Base-by-base conservation (phyloP, 2,329 filamentous ascomycete species). In the Paraphoma sp. region DNA sequence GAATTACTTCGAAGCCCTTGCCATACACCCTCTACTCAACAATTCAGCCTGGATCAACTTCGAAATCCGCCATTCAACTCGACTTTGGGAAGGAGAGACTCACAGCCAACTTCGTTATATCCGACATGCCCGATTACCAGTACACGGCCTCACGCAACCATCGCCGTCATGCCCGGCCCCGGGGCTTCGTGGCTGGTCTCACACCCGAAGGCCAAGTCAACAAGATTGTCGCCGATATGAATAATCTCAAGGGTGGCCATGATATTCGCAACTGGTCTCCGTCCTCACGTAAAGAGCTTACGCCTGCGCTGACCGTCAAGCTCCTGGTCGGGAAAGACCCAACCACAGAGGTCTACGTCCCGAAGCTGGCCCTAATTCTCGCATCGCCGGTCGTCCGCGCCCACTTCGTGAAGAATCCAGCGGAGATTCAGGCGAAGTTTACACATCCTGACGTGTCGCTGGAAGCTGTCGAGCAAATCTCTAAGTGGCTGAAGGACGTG, bases 261-360 rank as follows among this genome's bases (percentile, higher is more conserved):
- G 47, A 54, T 28, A 40, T 60, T 11, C 40, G 51, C 23, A 49
- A 51, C 31, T 60, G 57, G 54, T 57, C 54, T 18, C 30, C 33
- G 6, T 49, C 51, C 1, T 47, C 47, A 2, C 57, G 57, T 7
- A 51, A 51, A 14, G 57, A 57, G 30, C 41, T 54, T 6, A 28
- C 28, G 5, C 18, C 54, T 2, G 6, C 52, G 11, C 17, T 51
- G 6, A 52, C 18, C 10, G 51, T 57, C 33, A 45, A 40, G 7
- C 16, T 60, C 40, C 43, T 56, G 16, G 31, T 56, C 8, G 12
- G 30, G 23, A 42, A 18, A 2, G 45, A 44, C 14, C 23, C 16
- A 29, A 51, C 4, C 33, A 18, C 48, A 42, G 18, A 28, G 7
- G 38, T 55, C 38, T 29, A 38, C 10, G 36, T 59, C 16, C 49